Percentiles rank a stretch among this genome's conserved stretches.
Conservation (phyloP, 2,329 filamentous ascomycete genomes). For the Aspergillus novoparasiticus region DNA sequence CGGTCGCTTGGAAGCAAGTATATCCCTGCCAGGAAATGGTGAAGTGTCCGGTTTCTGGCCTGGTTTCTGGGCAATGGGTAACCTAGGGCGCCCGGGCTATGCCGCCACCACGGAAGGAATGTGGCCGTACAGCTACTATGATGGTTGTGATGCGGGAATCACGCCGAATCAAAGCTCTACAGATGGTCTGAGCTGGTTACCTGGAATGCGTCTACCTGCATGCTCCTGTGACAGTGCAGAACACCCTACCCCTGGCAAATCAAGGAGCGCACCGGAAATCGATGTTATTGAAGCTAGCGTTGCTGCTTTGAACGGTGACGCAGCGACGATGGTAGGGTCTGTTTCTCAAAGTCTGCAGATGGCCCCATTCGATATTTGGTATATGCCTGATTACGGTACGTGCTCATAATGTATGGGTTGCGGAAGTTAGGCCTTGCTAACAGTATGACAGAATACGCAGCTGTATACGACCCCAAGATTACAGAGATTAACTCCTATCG, state of each 20-base stretch:
- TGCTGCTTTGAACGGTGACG: conserved; percentile 51
- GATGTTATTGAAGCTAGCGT: conserved; percentile 72
- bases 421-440: background rate
- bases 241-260: conserved; percentile 66
- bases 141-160: conserved; percentile 70
- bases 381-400: conserved; percentile 62
- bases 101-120: conserved; percentile 70
- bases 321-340: conserved; percentile 56
- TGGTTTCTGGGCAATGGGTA: conserved; percentile 76
- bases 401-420: background rate
- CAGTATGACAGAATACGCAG: conserved; percentile 55
- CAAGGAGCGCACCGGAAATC: conserved; percentile 70
- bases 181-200: conserved; percentile 67
- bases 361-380: conserved; percentile 72
- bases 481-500: conserved; percentile 63
- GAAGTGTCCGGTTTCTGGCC: conserved; percentile 73
- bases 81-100: conserved; percentile 70
- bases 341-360: conserved; percentile 69
- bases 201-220: conserved; percentile 70
- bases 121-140: conserved; percentile 74
- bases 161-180: conserved; percentile 70
- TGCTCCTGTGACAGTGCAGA: conserved; percentile 67
- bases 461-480: conserved; percentile 63
- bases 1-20: conserved; percentile 68
- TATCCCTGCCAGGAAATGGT: conserved; percentile 68